Conservation (phyloP, 2,329 filamentous ascomycete species). For the Nigrograna mackinnonii region DNA sequence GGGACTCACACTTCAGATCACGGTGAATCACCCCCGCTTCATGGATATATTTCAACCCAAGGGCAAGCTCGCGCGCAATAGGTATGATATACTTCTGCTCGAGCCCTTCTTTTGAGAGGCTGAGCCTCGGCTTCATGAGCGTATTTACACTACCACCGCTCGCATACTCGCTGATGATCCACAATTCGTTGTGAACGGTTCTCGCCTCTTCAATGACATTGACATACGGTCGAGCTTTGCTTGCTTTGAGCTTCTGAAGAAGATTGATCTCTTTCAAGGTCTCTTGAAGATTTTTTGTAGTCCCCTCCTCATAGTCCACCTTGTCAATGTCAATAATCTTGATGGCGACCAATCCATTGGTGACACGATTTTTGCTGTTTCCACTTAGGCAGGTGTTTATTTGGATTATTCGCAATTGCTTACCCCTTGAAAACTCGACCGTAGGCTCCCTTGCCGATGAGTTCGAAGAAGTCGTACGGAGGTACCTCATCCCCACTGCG, state of each 20-base stretch:
- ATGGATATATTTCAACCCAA: conserved; percentile 64
- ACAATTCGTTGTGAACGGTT: conserved; percentile 77
- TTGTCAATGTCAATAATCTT: conserved; percentile 87
- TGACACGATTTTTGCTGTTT: conserved; percentile 43
- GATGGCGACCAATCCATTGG: conserved; percentile 65
- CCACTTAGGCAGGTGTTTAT: background rate
- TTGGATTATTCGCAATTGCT: too few species aligned
- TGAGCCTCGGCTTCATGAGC: conserved; percentile 55
- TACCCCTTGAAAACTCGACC: conserved; percentile 73
- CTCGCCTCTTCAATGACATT: conserved; percentile 81
- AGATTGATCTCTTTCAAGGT: conserved; percentile 68
- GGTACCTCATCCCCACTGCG: conserved; percentile 64
- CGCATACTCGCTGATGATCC: conserved; percentile 88
- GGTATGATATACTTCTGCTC: conserved; percentile 66
- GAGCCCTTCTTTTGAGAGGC: conserved; percentile 37
- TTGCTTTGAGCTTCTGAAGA: conserved; percentile 73
- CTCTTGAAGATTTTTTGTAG: conserved; percentile 47
- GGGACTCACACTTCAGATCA: conserved; percentile 61
- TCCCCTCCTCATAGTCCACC: conserved; percentile 59
- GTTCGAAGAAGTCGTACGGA: conserved; percentile 69
- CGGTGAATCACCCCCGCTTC: conserved; percentile 68
- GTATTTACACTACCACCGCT: conserved; percentile 79
- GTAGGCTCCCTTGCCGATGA: conserved; percentile 76
- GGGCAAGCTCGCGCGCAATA: conserved; percentile 65
- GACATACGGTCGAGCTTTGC: conserved; percentile 78